These are phyloP conservation scores for Populus tomentosa DNA, from an alignment of 441 rosid genomes.

Conservation along the genomic window DNA sequence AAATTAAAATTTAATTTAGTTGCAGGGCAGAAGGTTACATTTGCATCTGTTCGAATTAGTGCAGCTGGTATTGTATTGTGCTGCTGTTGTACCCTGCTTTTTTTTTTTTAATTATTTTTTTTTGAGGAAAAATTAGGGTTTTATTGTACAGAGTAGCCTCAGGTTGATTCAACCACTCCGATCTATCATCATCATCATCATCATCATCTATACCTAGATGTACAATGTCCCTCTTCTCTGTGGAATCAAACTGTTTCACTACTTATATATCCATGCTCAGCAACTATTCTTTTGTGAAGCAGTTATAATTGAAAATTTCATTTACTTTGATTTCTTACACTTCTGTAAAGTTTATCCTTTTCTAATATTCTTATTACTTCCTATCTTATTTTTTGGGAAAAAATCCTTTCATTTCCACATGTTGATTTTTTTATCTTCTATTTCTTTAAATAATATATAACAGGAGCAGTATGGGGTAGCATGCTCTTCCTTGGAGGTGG, in stretches of 20 bases:
- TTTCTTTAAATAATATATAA: conserved; percentile 16
- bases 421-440: background rate
- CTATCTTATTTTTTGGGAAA: background rate
- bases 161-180: background rate
- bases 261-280: background rate
- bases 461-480: conserved; percentile 74
- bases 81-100: background rate
- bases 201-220: background rate
- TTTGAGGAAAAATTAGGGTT: background rate
- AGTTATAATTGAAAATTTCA: background rate
- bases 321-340: background rate
- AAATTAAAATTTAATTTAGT: background rate
- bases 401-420: background rate
- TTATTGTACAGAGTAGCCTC: background rate
- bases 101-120: background rate
- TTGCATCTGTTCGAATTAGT: background rate
- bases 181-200: background rate
- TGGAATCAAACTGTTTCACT: background rate
- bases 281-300: background rate
- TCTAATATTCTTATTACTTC: background rate
- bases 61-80: background rate
- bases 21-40: background rate
- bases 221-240: background rate
- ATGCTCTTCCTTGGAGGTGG: conserved; percentile 45
- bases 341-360: background rate